Evolutionary conservation across 2,329 filamentous ascomycete genomes (phyloP).

Genomic region (Alternaria atra): DNA sequence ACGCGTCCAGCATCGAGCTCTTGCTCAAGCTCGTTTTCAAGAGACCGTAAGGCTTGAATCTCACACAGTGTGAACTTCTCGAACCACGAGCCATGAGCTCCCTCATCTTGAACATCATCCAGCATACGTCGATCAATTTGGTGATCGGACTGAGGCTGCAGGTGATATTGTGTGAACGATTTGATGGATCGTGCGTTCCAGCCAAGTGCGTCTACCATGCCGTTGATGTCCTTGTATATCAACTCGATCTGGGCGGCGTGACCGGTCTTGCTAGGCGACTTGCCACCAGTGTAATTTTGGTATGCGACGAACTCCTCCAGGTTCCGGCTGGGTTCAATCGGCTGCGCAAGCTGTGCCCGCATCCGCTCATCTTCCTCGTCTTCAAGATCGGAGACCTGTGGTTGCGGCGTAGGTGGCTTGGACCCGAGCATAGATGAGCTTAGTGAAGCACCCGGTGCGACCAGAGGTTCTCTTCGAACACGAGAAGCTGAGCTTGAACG

Average conservation of each 20-base stretch:
- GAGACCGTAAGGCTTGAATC: slow-evolving; percentile 70
- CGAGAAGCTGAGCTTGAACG: slow-evolving; percentile 64
- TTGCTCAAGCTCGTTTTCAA: slow-evolving; percentile 70
- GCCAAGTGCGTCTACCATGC: slow-evolving; percentile 93
- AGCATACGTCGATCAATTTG: slow-evolving; percentile 72
- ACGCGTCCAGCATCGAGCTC: slow-evolving; percentile 74
- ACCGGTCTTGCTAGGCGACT: slow-evolving; percentile 51
- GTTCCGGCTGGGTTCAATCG: slow-evolving; percentile 67
- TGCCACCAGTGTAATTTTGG: slow-evolving; percentile 55
- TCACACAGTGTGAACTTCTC: slow-evolving; percentile 80
- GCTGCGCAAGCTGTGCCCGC: slow-evolving; percentile 68
- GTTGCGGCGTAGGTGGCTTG: slow-evolving; percentile 51
- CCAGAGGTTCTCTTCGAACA: slow-evolving; percentile 41
- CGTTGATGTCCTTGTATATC: slow-evolving; percentile 81
- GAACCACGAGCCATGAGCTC: slow-evolving; percentile 57
- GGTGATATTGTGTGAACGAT: slow-evolving; percentile 72
- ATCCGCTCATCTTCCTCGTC: slow-evolving; percentile 74
- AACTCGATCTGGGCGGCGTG: slow-evolving; percentile 59
- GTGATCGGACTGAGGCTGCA: slow-evolving; percentile 54
- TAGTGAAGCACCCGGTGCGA: slow-evolving; percentile 44
- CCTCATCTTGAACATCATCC: slow-evolving; percentile 50
- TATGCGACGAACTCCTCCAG: slow-evolving; percentile 73
- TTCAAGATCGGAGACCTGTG: slow-evolving; percentile 46
- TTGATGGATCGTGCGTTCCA: slow-evolving; percentile 77
- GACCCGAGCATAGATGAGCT: slow-evolving; percentile 41